Evolutionary conservation across 2,329 filamentous ascomycete species (phyloP), one percentile per base, ranked within the genome.

Genomic region (Colletotrichum sojae): DNA sequence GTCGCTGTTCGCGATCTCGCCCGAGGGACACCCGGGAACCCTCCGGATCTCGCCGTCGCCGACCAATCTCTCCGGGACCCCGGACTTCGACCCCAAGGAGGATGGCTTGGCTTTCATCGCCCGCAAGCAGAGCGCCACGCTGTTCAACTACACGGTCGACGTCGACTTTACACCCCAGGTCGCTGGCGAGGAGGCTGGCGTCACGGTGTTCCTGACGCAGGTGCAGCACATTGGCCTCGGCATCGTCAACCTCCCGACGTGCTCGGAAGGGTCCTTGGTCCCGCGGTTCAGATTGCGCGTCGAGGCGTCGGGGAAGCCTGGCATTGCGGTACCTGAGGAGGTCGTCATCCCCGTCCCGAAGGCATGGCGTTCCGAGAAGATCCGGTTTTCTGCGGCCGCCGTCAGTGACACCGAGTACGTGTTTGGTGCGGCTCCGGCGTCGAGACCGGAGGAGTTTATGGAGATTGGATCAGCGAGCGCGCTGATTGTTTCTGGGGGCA

Each of bases 131-230:
- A 85, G 84, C 10, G 83, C 89, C 70, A 86, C 86, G 0, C 76
- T 88, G 1, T 89, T 89, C 74, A 83, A 78, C 0, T 89, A 81
- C 73, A 81, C 77, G 59, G 81, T 86, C 8, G 79, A 85, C 68
- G 56, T 89, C 1, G 76, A 79, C 8, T 88, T 84, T 71, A 62
- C 72, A 0, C 83, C 86, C 0, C 73, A 74, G 0, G 66, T 67
- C 0, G 53, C 73, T 0, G 81, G 81, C 0, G 82, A 86, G 64
- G 87, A 89, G 75, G 84, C 85, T 1, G 88, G 87, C 1, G 78
- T 89, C 6, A 84, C 83, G 0, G 79, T 83, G 0, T 89, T 89
- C 73, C 76, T 89, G 46, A 87, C 83, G 0, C 83, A 88, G 73
- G 81, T 84, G 69, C 83, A 88, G 68, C 86, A 89, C 65, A 76